Evolutionary conservation across 805 yeast genomes (phyloP).

Genomic region (Candida xyloterini): DNA sequence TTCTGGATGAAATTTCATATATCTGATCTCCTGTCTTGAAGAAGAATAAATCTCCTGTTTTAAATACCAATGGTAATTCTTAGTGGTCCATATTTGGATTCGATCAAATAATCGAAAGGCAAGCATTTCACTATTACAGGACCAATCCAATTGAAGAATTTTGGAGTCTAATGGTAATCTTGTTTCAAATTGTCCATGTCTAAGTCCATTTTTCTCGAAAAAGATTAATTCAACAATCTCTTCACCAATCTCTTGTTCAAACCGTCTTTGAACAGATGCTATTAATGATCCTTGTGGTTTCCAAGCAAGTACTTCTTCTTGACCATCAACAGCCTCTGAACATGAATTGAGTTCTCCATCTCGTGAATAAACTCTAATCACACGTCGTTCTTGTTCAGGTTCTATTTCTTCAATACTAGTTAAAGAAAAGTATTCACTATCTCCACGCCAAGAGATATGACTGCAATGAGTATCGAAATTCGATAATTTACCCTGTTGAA

Average conservation of each 20-base stretch:
- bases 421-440: constrained; percentile 78
- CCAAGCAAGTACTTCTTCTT: constrained; percentile 77
- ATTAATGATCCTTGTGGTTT: constrained; percentile 86
- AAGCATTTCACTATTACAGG: constrained; percentile 71
- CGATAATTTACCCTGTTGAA: constrained; percentile 66
- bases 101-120: constrained; percentile 61
- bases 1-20: constrained; percentile 83
- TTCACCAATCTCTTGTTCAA: constrained; percentile 49
- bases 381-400: constrained; percentile 55
- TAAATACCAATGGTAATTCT: constrained; percentile 93
- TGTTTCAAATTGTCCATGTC: constrained; percentile 81
- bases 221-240: constrained; percentile 58
- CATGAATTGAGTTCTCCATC: constrained; percentile 78
- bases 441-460: constrained; percentile 90
- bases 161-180: constrained; percentile 52
- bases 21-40: constrained; percentile 34
- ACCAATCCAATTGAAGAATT: constrained; percentile 68
- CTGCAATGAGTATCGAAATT: constrained; percentile 47
- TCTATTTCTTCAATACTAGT: constrained; percentile 55
- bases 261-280: constrained; percentile 72
- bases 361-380: constrained; percentile 76
- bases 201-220: constrained; percentile 89
- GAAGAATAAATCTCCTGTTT: constrained; percentile 65
- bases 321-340: constrained; percentile 84
- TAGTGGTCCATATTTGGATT: constrained; percentile 86